These are phyloP conservation scores for Stygiomarasmius scandens DNA, from an alignment of 1,284 basidiomycete genomes.

Conservation along the genomic window DNA sequence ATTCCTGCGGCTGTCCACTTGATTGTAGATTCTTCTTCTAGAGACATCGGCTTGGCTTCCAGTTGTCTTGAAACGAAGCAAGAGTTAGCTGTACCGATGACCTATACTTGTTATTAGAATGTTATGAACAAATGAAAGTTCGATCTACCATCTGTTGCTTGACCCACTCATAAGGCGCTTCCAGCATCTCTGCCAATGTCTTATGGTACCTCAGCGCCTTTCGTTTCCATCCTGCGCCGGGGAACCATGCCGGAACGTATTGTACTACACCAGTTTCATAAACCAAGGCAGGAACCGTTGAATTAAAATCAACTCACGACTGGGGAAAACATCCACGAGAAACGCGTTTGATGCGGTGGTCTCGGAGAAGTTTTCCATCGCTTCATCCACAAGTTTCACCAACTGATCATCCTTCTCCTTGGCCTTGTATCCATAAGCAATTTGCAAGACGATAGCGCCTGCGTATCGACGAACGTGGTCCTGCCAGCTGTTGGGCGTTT, in stretches of 20 bases:
- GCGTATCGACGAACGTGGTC: conserved; percentile 44
- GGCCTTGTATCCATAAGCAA: conserved; percentile 44
- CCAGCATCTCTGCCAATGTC: not conserved
- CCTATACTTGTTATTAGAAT: conserved; percentile 19
- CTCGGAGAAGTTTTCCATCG: conserved; percentile 40
- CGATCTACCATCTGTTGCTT: conserved; percentile 4
- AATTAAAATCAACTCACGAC: conserved; percentile 34
- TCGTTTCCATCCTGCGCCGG: conserved; percentile 8
- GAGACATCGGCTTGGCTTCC: conserved; percentile 15
- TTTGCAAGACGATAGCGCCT: conserved; percentile 40
- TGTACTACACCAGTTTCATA: conserved; percentile 1
- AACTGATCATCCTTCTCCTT: conserved; percentile 39
- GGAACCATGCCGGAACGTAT: conserved; percentile 10
- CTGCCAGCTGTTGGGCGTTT: conserved; percentile 34
- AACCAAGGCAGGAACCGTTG: too few relatives aligned
- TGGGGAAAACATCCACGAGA: conserved; percentile 42
- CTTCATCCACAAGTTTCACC: conserved; percentile 39
- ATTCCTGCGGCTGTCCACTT: conserved; percentile 30
- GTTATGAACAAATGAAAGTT: too few relatives aligned
- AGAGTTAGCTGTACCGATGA: conserved; percentile 21
- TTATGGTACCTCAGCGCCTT: not conserved
- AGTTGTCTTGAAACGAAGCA: conserved; percentile 26
- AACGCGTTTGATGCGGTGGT: conserved; percentile 38
- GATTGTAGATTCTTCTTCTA: conserved; percentile 22
- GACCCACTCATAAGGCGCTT: not conserved